A percentile compares a stretch with the other conserved stretches of the same genome.
These are phyloP conservation scores for Colletotrichum caudatum DNA, from an alignment of 2,329 filamentous ascomycete species.

Conservation along the genomic window DNA sequence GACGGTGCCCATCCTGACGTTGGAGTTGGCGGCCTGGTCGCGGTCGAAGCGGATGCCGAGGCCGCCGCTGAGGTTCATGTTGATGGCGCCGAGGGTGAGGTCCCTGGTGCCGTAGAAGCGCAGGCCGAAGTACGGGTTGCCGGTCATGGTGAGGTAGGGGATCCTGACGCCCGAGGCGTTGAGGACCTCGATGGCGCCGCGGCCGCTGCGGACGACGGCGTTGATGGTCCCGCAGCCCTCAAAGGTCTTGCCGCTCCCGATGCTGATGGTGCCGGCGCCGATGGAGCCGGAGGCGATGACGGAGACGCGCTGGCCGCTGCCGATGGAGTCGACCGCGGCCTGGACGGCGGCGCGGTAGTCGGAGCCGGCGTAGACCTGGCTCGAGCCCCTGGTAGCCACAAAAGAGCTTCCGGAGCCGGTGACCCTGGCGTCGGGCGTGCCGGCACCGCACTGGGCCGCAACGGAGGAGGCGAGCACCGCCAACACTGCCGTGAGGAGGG, in stretches of 20 bases:
- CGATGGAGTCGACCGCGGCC: conserved; percentile 63
- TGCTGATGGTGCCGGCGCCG: conserved; percentile 63
- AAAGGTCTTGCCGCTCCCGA: conserved; percentile 66
- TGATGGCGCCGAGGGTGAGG: conserved; percentile 64
- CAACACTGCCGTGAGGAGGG: conserved; percentile 51
- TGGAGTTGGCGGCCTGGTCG: conserved; percentile 63
- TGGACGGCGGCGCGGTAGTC: conserved; percentile 68
- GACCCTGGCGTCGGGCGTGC: conserved; percentile 59
- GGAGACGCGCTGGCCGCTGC: conserved; percentile 63
- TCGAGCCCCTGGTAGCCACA: conserved; percentile 58
- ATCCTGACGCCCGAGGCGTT: conserved; percentile 63
- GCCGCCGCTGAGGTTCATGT: conserved; percentile 65
- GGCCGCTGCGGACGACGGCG: conserved; percentile 54
- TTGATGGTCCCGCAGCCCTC: conserved; percentile 71
- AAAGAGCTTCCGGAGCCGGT: conserved; percentile 60
- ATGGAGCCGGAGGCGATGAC: conserved; percentile 68
- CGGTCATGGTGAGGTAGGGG: conserved; percentile 68
- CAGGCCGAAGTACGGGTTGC: conserved; percentile 68
- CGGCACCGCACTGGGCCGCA: conserved; percentile 61
- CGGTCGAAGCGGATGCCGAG: conserved; percentile 70
- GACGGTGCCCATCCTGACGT: conserved; percentile 66
- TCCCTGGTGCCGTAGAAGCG: conserved; percentile 65
- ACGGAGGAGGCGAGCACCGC: conserved; percentile 56
- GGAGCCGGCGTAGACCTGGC: conserved; percentile 62
- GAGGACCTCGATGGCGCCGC: conserved; percentile 66